Base-by-base conservation (phyloP, 2,329 filamentous ascomycete species). In the Cladosporium sp. region DNA sequence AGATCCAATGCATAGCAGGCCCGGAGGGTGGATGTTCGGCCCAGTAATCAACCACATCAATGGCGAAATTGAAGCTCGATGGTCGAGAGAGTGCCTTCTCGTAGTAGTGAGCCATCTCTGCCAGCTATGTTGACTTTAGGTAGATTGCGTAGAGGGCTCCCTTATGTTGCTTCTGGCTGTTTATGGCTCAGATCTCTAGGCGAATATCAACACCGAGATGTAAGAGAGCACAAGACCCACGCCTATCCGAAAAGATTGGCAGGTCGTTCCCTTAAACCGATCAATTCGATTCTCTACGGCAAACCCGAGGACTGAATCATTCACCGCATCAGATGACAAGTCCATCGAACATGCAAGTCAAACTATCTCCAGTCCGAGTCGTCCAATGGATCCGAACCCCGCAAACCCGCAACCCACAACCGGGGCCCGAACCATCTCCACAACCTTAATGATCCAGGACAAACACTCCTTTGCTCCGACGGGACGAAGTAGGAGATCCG, bases 11-110 rank as follows among this genome's bases (percentile, higher is more conserved):
- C 66, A 76, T 72, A 11, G 74, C 74, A n/a, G 65, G 60, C 6
- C 50, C 55, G 3, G 63, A 65, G 4, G 70, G 67, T 8, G 66
- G 59, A 14, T 67, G 64, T 1, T 57, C 39, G 14, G 74, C 74
- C 72, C 73, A 75, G 63, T 74, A 68, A 61, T 76, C 74, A 51
- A 76, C 70, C 47, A 76, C 71, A 66, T 76, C 69, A 39, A 62
- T 66, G 11, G 74, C 74, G 59, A 76, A 76, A 65, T 76, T 76
- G 73, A 76, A 76, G 49, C 60, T 59, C 37, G 55, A 60, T 4
- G 64, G 65, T 19, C 65, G 60, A 28, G 61, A 61, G 39, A 68
- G 63, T 28, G 62, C 51, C 28, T 57, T 19, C 6, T 63, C 59
- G 60, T 64, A 64, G 63, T 66, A 69, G 55, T 69, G 67, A n/a